These are phyloP conservation scores for Chlorella sp. DNA, from an alignment of 139 green algal species.

Conservation along the genomic window DNA sequence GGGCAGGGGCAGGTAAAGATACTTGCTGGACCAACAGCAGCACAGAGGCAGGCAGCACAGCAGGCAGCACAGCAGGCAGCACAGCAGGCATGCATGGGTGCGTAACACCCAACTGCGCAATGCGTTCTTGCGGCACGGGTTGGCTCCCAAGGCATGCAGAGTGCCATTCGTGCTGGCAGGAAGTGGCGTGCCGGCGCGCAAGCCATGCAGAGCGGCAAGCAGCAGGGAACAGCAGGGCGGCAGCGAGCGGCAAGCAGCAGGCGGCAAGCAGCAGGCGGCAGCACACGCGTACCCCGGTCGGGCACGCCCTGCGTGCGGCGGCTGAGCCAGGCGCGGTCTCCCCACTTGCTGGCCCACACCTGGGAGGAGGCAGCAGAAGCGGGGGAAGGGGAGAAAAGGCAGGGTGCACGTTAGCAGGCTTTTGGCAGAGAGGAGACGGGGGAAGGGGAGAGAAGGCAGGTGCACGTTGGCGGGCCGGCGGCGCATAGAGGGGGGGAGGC, in stretches of 20 bases:
- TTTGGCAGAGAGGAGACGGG: too few relatives aligned
- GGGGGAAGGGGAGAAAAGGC: not conserved
- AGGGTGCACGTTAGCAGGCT: not conserved
- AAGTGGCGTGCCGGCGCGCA: too few relatives aligned
- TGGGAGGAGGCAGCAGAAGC: not conserved
- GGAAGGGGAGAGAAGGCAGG: too few relatives aligned
- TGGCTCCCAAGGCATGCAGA: too few relatives aligned
- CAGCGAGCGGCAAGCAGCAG: not conserved
- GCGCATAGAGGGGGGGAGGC: too few relatives aligned
- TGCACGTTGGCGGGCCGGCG: too few relatives aligned
- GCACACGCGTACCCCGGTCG: constrained; percentile 50
- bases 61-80: not conserved
- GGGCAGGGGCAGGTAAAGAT: not conserved
- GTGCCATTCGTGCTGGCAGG: too few relatives aligned
- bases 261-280: not conserved
- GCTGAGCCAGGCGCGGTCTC: constrained; percentile 79
- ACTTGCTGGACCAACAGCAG: not conserved
- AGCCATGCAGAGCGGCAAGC: not conserved
- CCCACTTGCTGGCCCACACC: constrained; percentile 93
- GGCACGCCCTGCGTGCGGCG: constrained; percentile 64
- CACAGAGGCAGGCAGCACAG: not conserved
- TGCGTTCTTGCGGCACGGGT: too few relatives aligned
- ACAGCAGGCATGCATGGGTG: not conserved
- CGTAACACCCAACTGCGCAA: too few relatives aligned
- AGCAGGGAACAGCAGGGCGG: too few relatives aligned